Percentiles rank a stretch among this genome's conserved stretches.
phyloP scores from a whole-genome alignment of 2,329 filamentous ascomycete genomes.

The Metarhizium guizhouense region DNA sequence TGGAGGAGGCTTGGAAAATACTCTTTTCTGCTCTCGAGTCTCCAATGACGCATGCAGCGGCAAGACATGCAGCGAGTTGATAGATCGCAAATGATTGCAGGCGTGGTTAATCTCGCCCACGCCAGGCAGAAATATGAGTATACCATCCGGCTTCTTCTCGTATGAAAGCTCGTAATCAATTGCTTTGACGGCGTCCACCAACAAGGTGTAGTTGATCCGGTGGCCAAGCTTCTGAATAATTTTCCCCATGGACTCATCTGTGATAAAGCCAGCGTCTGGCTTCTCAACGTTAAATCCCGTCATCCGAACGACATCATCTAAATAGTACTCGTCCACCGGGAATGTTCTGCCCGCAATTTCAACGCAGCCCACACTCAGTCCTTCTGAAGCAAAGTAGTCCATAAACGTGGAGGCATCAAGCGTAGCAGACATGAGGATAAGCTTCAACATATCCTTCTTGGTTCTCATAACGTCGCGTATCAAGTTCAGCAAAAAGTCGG shows the following conservation, averaged over 20 bases:
- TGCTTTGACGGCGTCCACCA: conserved; percentile 67
- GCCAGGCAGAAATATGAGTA: conserved; percentile 92
- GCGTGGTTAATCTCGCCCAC: conserved; percentile 84
- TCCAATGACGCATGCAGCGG: conserved; percentile 89
- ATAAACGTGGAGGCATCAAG: conserved; percentile 81
- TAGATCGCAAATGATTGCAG: conserved; percentile 55
- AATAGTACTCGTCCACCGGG: conserved; percentile 80
- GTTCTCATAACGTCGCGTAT: conserved; percentile 70
- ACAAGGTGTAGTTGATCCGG: conserved; percentile 85
- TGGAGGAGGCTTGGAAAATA: conserved; percentile 67
- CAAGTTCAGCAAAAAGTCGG: conserved; percentile 84
- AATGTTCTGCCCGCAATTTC: conserved; percentile 85
- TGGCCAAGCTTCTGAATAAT: conserved; percentile 65
- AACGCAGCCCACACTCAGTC: conserved; percentile 63
- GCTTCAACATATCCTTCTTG: conserved; percentile 71
- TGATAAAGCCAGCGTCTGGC: conserved; percentile 34
- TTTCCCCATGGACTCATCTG: conserved; percentile 54
- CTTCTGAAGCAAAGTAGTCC: conserved; percentile 67
- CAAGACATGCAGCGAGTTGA: conserved; percentile 61
- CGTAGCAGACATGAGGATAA: conserved; percentile 94
- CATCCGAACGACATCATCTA: conserved; percentile 77
- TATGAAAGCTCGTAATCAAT: conserved; percentile 69
- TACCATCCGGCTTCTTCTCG: conserved; percentile 63
- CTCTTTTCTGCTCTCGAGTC: conserved; percentile 76
- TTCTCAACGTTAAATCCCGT: conserved; percentile 59